Conservation (phyloP, 2,329 filamentous ascomycete genomes). For the Sclerotinia glacialis region DNA sequence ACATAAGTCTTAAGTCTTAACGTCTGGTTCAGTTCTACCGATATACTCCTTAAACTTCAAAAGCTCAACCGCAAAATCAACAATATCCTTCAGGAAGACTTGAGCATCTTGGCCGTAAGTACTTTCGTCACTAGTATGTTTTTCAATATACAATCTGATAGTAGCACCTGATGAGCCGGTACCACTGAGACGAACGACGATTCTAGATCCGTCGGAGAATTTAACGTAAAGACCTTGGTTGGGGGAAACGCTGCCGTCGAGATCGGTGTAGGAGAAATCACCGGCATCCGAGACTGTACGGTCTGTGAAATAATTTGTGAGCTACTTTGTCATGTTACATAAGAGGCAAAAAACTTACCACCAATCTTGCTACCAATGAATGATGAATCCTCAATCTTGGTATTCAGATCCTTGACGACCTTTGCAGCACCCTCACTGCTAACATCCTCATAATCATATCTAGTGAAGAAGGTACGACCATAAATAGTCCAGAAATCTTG, state of each 20-base stretch:
- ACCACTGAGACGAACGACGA: slow-evolving; percentile 91
- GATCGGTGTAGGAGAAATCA: slow-evolving; percentile 97
- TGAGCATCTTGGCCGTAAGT: slow-evolving; percentile 82
- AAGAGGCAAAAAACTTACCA: slow-evolving; percentile 47
- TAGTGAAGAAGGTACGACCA: slow-evolving; percentile 97
- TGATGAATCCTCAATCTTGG: slow-evolving; percentile 67
- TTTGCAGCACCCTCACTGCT: slow-evolving; percentile 89
- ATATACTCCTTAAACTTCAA: slow-evolving; percentile 93
- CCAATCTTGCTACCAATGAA: slow-evolving; percentile 82
- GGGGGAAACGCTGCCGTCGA: slow-evolving; percentile 93
- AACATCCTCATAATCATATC: slow-evolving; percentile 96
- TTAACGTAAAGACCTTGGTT: slow-evolving; percentile 95
- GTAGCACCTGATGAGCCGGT: slow-evolving; percentile 95
- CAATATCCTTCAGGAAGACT: slow-evolving; percentile 88
- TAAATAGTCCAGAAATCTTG: slow-evolving; percentile 96
- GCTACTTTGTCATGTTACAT: slow-evolving; percentile 19
- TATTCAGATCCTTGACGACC: slow-evolving; percentile 76
- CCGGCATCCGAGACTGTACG: slow-evolving; percentile 86
- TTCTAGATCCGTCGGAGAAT: slow-evolving; percentile 91
- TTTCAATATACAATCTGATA: slow-evolving; percentile 95
- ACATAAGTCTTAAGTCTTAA: slow-evolving; percentile 92
- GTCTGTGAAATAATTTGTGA: slow-evolving; percentile 41
- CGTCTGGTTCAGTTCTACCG: slow-evolving; percentile 88
- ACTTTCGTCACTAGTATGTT: slow-evolving; percentile 78
- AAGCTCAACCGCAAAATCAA: slow-evolving; percentile 78